phyloP scores from a whole-genome alignment of 306 rosid species.

The Ochetophila trinervis region DNA sequence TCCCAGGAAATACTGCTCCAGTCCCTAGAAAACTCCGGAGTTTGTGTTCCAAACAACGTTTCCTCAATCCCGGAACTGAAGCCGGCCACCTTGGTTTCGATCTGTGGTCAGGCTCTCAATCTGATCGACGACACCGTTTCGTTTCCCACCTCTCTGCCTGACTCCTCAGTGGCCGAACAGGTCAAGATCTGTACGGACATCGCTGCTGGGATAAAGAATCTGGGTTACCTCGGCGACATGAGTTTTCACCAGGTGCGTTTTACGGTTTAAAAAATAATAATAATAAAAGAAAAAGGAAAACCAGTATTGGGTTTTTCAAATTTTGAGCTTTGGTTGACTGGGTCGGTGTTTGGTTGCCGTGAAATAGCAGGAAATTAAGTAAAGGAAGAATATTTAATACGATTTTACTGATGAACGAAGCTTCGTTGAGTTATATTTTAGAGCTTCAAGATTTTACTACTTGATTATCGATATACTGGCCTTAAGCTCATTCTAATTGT shows the following conservation, averaged over 20 bases:
- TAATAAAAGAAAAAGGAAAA: no score
- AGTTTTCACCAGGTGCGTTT: conserved; percentile 52
- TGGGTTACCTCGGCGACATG: conserved; percentile 51
- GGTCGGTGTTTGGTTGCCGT: conserved; percentile 14
- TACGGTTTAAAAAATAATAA: no score
- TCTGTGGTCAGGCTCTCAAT: conserved; percentile 48
- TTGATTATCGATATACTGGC: no score
- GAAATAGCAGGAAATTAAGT: background rate
- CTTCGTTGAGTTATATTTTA: background rate
- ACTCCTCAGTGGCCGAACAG: conserved; percentile 47
- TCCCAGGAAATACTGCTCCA: conserved; percentile 38
- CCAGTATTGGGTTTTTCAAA: background rate
- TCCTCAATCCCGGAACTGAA: conserved; percentile 36
- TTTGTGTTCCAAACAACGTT: conserved; percentile 32
- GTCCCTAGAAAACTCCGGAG: conserved; percentile 35
- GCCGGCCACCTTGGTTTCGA: conserved; percentile 36
- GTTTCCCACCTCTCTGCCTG: conserved; percentile 41
- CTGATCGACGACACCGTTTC: conserved; percentile 26
- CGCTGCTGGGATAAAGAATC: conserved; percentile 39
- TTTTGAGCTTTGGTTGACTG: background rate
- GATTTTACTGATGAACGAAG: background rate
- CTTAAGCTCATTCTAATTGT: no score
- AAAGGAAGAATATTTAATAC: background rate
- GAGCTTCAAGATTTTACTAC: no score
- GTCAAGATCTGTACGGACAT: conserved; percentile 44